phyloP scores from a whole-genome alignment of 139 green algal species.

The Ulvella scutata region DNA sequence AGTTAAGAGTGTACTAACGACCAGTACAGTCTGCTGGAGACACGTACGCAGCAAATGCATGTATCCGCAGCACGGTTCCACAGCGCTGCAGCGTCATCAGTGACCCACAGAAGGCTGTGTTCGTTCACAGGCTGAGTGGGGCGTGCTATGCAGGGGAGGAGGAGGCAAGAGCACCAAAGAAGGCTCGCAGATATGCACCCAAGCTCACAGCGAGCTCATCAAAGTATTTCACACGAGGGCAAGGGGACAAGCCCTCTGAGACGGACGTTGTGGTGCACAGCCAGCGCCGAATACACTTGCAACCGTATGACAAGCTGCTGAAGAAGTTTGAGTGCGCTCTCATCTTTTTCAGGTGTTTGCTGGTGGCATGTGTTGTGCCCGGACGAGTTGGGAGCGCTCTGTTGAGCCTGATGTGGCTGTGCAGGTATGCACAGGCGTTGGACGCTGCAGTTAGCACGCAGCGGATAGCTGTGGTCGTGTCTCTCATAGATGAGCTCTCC shows the following conservation, averaged over 20 bases:
- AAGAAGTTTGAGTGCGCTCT: slow-evolving; percentile 29
- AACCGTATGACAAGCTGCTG: slow-evolving; percentile 55
- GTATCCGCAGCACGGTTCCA: too few species aligned
- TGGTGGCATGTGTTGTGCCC: neutral
- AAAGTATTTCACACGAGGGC: slow-evolving; percentile 71
- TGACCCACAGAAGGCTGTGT: too few species aligned
- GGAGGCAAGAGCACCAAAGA: neutral
- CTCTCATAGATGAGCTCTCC: slow-evolving; percentile 68
- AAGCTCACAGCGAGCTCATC: slow-evolving; percentile 52
- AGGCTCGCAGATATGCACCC: slow-evolving; percentile 13
- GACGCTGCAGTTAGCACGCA: slow-evolving; percentile 45
- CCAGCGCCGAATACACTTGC: slow-evolving; percentile 27
- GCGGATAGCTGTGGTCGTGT: slow-evolving; percentile 49
- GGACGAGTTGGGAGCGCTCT: neutral
- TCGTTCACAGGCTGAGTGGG: too few species aligned
- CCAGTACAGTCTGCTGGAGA: too few species aligned
- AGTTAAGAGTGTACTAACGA: too few species aligned
- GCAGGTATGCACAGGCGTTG: slow-evolving; percentile 58
- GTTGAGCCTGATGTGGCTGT: neutral
- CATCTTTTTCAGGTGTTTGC: neutral
- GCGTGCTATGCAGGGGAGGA: neutral
- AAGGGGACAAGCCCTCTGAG: slow-evolving; percentile 30
- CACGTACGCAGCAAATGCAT: too few species aligned
- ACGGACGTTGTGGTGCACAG: slow-evolving; percentile 37
- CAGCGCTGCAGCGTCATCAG: too few species aligned